These are phyloP conservation scores for Penicillium capsulatum DNA, from an alignment of 2,329 filamentous ascomycete genomes.

Conservation along the genomic window DNA sequence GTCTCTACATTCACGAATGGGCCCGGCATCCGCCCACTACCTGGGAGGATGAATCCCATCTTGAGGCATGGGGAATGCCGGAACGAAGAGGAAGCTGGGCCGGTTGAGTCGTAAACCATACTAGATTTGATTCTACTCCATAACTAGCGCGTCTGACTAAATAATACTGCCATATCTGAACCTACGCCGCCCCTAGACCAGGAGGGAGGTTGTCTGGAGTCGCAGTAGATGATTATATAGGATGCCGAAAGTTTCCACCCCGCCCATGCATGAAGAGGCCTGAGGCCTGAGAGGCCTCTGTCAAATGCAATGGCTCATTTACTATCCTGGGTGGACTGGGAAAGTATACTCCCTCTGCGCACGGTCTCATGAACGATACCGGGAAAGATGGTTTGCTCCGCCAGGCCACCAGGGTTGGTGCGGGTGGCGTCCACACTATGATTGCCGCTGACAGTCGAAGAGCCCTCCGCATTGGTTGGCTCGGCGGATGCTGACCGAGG, in stretches of 20 bases:
- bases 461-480: no score
- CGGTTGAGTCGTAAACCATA: neutral
- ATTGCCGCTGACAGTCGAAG: no score
- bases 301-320: neutral
- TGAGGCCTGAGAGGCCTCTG: neutral
- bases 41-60: constrained; percentile 50
- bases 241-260: no score
- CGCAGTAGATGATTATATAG: no score
- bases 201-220: no score
- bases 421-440: neutral
- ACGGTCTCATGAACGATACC: constrained; percentile 41
- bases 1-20: constrained; percentile 83
- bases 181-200: neutral
- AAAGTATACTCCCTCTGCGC: constrained; percentile 24
- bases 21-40: constrained; percentile 78
- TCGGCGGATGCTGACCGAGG: no score
- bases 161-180: neutral
- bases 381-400: constrained; percentile 42
- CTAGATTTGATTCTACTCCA: neutral
- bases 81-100: constrained; percentile 64
- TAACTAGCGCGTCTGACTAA: neutral
- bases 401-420: constrained; percentile 17
- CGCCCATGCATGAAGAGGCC: no score
- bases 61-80: constrained; percentile 63
- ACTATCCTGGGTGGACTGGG: neutral